Base-by-base conservation (phyloP, 176 grass and related monocot species). In the Echinochloa phyllopogon region DNA sequence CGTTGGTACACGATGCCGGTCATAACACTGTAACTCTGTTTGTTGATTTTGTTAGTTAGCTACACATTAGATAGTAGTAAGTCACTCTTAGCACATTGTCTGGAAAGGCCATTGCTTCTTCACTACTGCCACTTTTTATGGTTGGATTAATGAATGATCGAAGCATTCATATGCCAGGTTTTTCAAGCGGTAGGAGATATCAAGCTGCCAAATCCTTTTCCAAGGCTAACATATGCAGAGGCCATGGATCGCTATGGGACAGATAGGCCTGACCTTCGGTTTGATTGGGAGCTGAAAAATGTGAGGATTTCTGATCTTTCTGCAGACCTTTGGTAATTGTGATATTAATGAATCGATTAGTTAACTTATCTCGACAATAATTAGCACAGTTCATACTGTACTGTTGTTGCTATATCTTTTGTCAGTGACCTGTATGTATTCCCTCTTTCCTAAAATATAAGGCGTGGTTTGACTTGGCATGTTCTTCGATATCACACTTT, bases 221-320 rank as follows among this genome's bases (percentile, higher is more conserved):
- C 91, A 76, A 92, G 91, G 77, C 49, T 99, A 78, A 99, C 91
- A 4, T 99, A 96, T 91, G 39, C 75, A 6, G 93, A 99, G 56
- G 93, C 96, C 69, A 94, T 99, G 89, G 88, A 80, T 53, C 93
- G 89, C 56, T 99, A 96, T 73, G 93, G 96, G 37, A 96, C 96
- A 72, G 96, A 99, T 60, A 93, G 93, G 56, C 96, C 96, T 69
- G 96, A 99, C 63, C 96, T 99, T 87, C 93, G 96, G 6, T 99
- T 99, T 55, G 84, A 83, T 50, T 90, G 92, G 79, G 89, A 96
- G 86, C 78, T 99, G n/a, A 99, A 90, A 91, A 81, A 99, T 96
- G 96, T 96, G 87, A 90, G 89, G 25, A 41, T 42, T 8, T 77
- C 53, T 98, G 76, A 44, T 48, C 33, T 88, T 38, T 84, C 64